Conservation (phyloP, 2,329 filamentous ascomycete species). For the Tolypocladium pustulatum region DNA sequence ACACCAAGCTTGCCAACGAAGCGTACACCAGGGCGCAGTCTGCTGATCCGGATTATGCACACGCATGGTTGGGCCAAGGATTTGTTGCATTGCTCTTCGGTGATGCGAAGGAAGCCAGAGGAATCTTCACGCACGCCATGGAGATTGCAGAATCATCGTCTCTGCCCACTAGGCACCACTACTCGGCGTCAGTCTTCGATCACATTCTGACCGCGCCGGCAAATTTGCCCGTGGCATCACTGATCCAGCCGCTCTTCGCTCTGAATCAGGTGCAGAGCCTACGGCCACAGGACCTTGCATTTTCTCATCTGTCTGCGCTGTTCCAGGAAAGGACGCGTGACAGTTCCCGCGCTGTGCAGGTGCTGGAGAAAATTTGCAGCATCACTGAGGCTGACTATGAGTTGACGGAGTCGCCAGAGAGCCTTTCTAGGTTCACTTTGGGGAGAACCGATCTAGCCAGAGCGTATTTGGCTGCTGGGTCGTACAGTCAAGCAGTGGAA, state of each 20-base stretch:
- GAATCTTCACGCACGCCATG: conserved; percentile 87
- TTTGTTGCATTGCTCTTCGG: conserved; percentile 70
- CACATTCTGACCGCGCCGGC: conserved; percentile 52
- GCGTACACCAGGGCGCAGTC: conserved; percentile 88
- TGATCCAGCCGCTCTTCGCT: conserved; percentile 83
- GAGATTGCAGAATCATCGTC: conserved; percentile 78
- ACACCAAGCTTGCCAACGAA: conserved; percentile 76
- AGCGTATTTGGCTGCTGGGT: conserved; percentile 60
- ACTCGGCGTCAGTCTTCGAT: conserved; percentile 74
- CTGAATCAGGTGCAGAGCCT: conserved; percentile 71
- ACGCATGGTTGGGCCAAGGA: conserved; percentile 91
- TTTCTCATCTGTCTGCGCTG: conserved; percentile 67
- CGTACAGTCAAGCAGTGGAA: conserved; percentile 60
- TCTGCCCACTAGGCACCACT: conserved; percentile 64
- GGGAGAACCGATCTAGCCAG: conserved; percentile 81
- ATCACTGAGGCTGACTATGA: conserved; percentile 76
- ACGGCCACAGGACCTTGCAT: conserved; percentile 57
- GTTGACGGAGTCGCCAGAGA: conserved; percentile 61
- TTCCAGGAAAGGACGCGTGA: conserved; percentile 75
- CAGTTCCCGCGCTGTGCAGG: conserved; percentile 49
- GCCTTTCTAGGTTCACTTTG: conserved; percentile 67
- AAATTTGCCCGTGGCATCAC: conserved; percentile 41
- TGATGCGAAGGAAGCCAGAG: conserved; percentile 65
- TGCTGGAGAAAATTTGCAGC: conserved; percentile 56
- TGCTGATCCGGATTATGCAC: conserved; percentile 83